These are phyloP conservation scores for Myotisia sp. DNA, from an alignment of 2,329 filamentous ascomycete species.

Conservation along the genomic window DNA sequence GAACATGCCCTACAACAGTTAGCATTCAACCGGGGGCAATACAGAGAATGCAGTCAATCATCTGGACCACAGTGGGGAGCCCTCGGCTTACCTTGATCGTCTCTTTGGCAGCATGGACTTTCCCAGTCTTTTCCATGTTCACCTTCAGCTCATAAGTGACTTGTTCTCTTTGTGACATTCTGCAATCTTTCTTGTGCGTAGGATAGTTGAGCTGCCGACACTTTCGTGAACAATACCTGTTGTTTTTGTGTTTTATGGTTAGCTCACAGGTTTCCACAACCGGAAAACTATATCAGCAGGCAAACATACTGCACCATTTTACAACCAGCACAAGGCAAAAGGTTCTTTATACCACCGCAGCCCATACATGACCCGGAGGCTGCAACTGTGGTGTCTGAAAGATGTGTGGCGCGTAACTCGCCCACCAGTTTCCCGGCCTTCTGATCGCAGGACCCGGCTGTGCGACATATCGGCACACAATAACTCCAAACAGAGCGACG, in stretches of 20 bases:
- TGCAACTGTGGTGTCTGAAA: not conserved
- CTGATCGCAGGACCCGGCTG: conserved; percentile 3
- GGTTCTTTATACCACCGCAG: not conserved
- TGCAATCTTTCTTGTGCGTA: conserved; percentile 6
- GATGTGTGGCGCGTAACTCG: conserved; percentile 1
- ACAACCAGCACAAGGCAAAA: conserved; percentile 1
- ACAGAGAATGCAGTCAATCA: too few species aligned
- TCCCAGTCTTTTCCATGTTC: not conserved
- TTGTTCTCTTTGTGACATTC: conserved; percentile 5
- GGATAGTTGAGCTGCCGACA: conserved; percentile 3
- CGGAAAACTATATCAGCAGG: not conserved
- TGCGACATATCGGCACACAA: conserved; percentile 5
- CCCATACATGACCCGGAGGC: conserved; percentile 1
- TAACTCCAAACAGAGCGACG: conserved; percentile 4
- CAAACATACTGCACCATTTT: conserved; percentile 4
- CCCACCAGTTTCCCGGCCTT: conserved; percentile 1
- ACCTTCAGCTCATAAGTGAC: not conserved
- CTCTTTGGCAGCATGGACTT: too few species aligned
- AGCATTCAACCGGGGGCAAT: too few species aligned
- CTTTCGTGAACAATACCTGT: conserved; percentile 5
- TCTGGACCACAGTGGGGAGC: too few species aligned
- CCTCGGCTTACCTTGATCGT: too few species aligned
- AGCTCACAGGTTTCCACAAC: too few species aligned
- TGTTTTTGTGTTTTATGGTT: too few species aligned
- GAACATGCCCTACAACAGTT: too few species aligned